These are phyloP conservation scores for Botryotinia convoluta DNA, from an alignment of 2,329 filamentous ascomycete species.

Conservation along the genomic window DNA sequence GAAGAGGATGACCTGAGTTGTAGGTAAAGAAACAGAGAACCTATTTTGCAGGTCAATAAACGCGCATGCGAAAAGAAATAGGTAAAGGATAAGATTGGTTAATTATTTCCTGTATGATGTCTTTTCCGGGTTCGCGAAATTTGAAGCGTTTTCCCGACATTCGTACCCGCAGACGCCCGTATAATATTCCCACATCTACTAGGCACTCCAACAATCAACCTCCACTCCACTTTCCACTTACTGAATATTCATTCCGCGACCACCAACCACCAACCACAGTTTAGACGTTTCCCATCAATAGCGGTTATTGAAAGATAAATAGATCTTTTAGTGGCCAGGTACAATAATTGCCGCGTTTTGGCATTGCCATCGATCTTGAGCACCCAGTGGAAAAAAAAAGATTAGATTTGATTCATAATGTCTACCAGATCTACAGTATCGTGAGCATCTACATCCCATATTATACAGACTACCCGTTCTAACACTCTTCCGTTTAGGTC, in stretches of 20 bases:
- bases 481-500: conserved; percentile 45
- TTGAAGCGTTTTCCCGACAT: conserved; percentile 13
- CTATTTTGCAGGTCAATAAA: conserved; percentile 3
- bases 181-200: conserved; percentile 14
- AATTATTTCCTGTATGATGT: conserved; percentile 13
- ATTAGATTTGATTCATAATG: conserved; percentile 29
- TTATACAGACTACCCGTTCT: background rate
- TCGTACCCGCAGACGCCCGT: conserved; percentile 12
- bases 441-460: conserved; percentile 28
- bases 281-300: conserved; percentile 1
- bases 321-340: background rate
- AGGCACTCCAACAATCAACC: conserved; percentile 10
- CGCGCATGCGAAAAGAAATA: conserved; percentile 17
- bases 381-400: background rate
- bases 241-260: conserved; percentile 14
- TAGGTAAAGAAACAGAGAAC: background rate
- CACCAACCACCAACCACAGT: conserved; percentile 6
- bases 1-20: conserved; percentile 7
- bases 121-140: conserved; percentile 21
- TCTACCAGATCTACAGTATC: conserved; percentile 39
- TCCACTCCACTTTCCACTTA: conserved; percentile 19
- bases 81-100: conserved; percentile 7
- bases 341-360: background rate
- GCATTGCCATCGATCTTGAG: background rate
- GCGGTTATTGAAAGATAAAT: conserved; percentile 7